These are phyloP conservation scores for Solanum corneliomulleri DNA, from an alignment of 257 asterid species.

Conservation along the genomic window DNA sequence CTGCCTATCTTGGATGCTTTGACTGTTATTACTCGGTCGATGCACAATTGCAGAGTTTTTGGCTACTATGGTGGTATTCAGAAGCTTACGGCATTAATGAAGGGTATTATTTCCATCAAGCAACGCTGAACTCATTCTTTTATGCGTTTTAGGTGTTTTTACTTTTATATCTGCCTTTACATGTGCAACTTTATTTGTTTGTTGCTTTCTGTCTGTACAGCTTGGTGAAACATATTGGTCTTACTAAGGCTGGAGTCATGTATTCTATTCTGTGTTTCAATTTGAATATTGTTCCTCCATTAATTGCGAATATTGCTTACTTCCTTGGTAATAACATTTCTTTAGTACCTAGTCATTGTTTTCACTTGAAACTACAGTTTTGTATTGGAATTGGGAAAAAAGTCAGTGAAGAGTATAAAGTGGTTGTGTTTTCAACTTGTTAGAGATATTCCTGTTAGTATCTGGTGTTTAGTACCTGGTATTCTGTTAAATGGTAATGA, in stretches of 20 bases:
- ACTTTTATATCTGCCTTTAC: neutral
- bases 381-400: neutral
- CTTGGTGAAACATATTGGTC: neutral
- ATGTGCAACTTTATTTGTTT: neutral
- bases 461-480: neutral
- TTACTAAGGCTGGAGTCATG: neutral
- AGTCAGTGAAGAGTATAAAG: neutral
- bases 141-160: neutral
- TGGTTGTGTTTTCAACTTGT: neutral
- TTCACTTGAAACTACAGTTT: neutral
- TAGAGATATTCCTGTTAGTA: neutral
- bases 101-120: constrained; percentile 36
- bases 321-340: neutral
- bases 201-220: neutral
- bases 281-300: neutral
- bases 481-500: neutral
- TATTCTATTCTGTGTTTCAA: neutral
- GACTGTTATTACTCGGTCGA: constrained; percentile 60
- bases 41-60: constrained; percentile 85
- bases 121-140: neutral
- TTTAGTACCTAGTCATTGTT: neutral
- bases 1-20: constrained; percentile 76
- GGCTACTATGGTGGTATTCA: constrained; percentile 79
- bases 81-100: constrained; percentile 87
- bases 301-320: neutral